Evolutionary conservation across 2,329 filamentous ascomycete species (phyloP).

Genomic region (Monosporascus sp.): DNA sequence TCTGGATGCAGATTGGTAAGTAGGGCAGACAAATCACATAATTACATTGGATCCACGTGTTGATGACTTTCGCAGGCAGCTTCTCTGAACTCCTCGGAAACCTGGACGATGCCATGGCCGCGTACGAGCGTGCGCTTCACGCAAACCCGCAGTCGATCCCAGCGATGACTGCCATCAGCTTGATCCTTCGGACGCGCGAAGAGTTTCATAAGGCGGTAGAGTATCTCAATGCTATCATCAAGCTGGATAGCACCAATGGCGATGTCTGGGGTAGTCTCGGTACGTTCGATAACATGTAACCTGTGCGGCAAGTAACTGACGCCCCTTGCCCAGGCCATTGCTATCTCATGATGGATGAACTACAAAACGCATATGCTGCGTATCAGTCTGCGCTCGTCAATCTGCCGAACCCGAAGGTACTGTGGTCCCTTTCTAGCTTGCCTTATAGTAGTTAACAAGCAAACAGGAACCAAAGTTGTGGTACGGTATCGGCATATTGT

Average conservation of each 20-base stretch:
- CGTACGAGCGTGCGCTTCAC: constrained; percentile 84
- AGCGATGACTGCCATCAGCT: constrained; percentile 91
- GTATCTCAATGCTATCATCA: constrained; percentile 84
- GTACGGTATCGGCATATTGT: constrained; percentile 98
- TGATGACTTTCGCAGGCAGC: constrained; percentile 54
- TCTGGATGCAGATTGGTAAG: constrained; percentile 92
- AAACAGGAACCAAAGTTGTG: constrained; percentile 87
- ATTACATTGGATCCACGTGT: constrained; percentile 7
- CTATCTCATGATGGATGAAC: constrained; percentile 96
- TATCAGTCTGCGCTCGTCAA: constrained; percentile 96
- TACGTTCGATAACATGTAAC: constrained; percentile 36
- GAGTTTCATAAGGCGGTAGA: constrained; percentile 92
- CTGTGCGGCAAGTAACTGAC: constrained; percentile 12
- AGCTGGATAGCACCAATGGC: constrained; percentile 82
- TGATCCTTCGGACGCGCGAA: constrained; percentile 85
- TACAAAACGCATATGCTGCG: constrained; percentile 93
- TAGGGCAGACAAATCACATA: constrained; percentile 5
- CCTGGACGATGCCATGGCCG: constrained; percentile 79
- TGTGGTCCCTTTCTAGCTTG: constrained; percentile 20
- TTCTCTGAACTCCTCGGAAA: constrained; percentile 85
- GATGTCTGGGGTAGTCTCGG: constrained; percentile 96
- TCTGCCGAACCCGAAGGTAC: constrained; percentile 84
- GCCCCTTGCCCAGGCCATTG: constrained; percentile 67
- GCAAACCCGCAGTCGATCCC: constrained; percentile 85
- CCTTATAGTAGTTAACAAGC: constrained; percentile 8